These are phyloP conservation scores for Camellia granthamiana DNA, from an alignment of 148 eudicot species.

Conservation along the genomic window DNA sequence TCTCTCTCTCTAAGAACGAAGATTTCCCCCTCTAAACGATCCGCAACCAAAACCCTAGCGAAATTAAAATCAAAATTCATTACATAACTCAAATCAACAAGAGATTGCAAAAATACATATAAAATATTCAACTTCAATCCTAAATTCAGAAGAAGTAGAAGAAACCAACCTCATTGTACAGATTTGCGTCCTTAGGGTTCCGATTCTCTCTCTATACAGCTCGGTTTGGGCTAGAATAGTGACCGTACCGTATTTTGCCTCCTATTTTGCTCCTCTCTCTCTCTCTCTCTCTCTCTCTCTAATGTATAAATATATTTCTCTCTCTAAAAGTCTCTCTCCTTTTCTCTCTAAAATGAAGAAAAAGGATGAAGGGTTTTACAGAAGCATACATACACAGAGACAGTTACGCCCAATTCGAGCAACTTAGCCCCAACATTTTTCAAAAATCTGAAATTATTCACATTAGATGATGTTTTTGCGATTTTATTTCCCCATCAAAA, in stretches of 20 bases:
- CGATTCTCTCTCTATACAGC: not conserved
- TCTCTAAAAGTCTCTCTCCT: not conserved
- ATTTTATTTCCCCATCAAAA: not conserved
- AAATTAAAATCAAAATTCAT: not conserved
- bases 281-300: not conserved
- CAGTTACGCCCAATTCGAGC: not conserved
- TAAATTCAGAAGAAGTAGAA: not conserved
- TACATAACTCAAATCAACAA: not conserved
- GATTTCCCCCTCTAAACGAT: not conserved
- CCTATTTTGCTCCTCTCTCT: not conserved
- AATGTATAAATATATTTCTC: not conserved
- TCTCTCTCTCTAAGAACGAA: not conserved
- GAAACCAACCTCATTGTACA: not conserved
- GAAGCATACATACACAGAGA: not conserved
- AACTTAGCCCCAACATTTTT: not conserved
- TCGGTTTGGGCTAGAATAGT: not conserved
- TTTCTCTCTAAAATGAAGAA: not conserved
- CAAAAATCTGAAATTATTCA: not conserved
- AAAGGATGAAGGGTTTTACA: constrained; percentile 5
- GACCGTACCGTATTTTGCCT: not conserved
- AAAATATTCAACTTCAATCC: not conserved
- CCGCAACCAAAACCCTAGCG: constrained; percentile 1
- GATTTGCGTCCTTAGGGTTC: not conserved
- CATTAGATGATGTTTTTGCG: not conserved
- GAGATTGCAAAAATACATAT: not conserved